phyloP scores from a whole-genome alignment of 192 early-diverging fungal species.

The Entomortierella chlamydospora region DNA sequence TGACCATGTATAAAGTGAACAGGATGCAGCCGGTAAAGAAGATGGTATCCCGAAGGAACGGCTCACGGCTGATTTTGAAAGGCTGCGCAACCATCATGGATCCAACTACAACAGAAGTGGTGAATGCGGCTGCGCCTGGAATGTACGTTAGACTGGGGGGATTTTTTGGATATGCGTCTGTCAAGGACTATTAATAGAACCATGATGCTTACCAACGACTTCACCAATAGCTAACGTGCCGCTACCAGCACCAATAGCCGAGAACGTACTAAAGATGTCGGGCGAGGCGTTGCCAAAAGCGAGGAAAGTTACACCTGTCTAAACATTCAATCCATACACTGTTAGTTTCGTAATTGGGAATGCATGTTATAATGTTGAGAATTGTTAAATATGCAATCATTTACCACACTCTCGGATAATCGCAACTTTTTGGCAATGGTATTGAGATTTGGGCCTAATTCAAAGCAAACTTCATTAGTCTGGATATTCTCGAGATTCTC shows the following conservation, averaged over 20 bases:
- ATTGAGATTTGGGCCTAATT: slow-evolving; percentile 82
- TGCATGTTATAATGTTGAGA: no score
- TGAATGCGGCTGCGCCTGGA: slow-evolving; percentile 81
- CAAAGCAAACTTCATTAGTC: neutral
- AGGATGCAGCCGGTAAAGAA: slow-evolving; percentile 78
- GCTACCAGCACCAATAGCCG: slow-evolving; percentile 74
- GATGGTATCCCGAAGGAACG: slow-evolving; percentile 84
- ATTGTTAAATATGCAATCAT: neutral
- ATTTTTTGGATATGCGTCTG: neutral
- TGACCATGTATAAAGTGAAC: slow-evolving; percentile 62
- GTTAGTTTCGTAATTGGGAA: no score
- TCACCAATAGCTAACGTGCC: slow-evolving; percentile 90
- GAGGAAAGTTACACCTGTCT: slow-evolving; percentile 82
- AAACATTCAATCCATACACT: neutral
- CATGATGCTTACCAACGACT: slow-evolving; percentile 77
- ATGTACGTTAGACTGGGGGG: neutral
- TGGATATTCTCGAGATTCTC: neutral
- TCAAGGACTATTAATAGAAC: neutral
- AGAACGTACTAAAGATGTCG: slow-evolving; percentile 92
- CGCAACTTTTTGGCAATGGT: slow-evolving; percentile 78
- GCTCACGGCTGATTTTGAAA: slow-evolving; percentile 72
- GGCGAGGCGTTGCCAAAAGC: slow-evolving; percentile 93
- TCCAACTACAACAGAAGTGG: slow-evolving; percentile 86
- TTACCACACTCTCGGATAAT: slow-evolving; percentile 85
- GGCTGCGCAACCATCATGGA: slow-evolving; percentile 85